Conservation (phyloP, 2,329 filamentous ascomycete genomes). For the Monosporascus sp. region DNA sequence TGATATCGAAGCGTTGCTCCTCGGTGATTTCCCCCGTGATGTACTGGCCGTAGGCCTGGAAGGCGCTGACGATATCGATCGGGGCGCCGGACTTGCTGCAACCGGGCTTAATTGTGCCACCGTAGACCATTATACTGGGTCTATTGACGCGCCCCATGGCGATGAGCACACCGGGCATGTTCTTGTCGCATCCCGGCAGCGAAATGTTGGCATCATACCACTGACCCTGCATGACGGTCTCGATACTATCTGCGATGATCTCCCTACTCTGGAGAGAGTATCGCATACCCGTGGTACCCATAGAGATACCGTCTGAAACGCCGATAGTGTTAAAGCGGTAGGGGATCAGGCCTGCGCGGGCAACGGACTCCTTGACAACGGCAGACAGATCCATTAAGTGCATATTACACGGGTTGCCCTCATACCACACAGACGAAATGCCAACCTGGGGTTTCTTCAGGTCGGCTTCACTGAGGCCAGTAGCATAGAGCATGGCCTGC, state of each 20-base stretch:
- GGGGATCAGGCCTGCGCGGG: slow-evolving; percentile 72
- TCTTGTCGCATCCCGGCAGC: slow-evolving; percentile 98
- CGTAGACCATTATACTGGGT: slow-evolving; percentile 95
- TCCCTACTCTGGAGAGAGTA: slow-evolving; percentile 93
- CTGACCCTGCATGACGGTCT: slow-evolving; percentile 98
- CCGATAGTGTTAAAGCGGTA: slow-evolving; percentile 99
- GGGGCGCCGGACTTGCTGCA: slow-evolving; percentile 71
- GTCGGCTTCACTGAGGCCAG: slow-evolving; percentile 77
- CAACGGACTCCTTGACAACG: slow-evolving; percentile 59
- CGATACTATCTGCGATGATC: slow-evolving; percentile 95
- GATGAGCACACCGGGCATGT: slow-evolving; percentile 91
- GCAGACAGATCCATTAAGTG: slow-evolving; percentile 87
- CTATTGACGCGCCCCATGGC: slow-evolving; percentile 94
- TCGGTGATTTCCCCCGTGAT: slow-evolving; percentile 88
- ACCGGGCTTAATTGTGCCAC: slow-evolving; percentile 87
- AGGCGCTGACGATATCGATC: slow-evolving; percentile 94
- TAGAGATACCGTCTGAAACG: slow-evolving; percentile 95
- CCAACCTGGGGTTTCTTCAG: slow-evolving; percentile 97
- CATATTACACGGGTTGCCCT: slow-evolving; percentile 99
- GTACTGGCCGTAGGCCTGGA: slow-evolving; percentile 96
- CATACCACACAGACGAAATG: slow-evolving; percentile 97
- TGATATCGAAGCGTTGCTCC: slow-evolving; percentile 89
- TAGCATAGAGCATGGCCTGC: slow-evolving; percentile 98
- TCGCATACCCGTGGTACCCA: slow-evolving; percentile 96
- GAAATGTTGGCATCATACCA: slow-evolving; percentile 99